These are phyloP conservation scores for Diutina rugosa DNA, from an alignment of 1,139 yeast species.

Conservation along the genomic window DNA sequence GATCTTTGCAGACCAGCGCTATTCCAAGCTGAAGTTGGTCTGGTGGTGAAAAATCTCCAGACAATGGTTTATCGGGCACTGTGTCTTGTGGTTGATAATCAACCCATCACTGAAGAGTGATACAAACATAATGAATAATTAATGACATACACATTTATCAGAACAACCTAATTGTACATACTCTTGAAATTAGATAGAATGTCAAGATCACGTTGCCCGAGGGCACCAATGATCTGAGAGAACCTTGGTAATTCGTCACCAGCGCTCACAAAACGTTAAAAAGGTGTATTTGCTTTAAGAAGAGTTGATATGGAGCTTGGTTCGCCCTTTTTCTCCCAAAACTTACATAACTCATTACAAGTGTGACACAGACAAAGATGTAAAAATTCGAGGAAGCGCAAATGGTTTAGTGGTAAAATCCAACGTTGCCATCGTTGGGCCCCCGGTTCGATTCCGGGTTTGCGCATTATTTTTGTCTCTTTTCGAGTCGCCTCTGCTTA, in stretches of 20 bases:
- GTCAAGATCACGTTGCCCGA: too few relatives aligned
- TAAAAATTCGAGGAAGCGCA: background rate
- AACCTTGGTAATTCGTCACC: too few relatives aligned
- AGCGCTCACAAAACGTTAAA: too few relatives aligned
- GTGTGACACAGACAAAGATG: too few relatives aligned
- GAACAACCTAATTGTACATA: too few relatives aligned
- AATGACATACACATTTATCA: background rate
- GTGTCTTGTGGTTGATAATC: background rate
- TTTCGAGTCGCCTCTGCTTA: too few relatives aligned
- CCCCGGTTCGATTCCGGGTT: background rate
- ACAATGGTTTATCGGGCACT: slow-evolving; percentile 1
- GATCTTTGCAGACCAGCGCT: background rate
- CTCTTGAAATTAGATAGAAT: too few relatives aligned
- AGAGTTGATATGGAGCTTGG: too few relatives aligned
- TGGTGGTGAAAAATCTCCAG: background rate
- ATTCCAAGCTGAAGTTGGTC: background rate
- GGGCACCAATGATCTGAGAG: too few relatives aligned
- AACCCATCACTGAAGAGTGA: background rate
- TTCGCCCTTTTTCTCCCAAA: too few relatives aligned
- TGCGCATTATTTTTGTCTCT: background rate
- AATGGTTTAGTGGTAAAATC: background rate
- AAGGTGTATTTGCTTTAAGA: too few relatives aligned
- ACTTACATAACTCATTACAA: too few relatives aligned
- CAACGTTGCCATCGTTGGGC: background rate
- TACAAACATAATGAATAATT: background rate